Evolutionary conservation across 2,329 filamentous ascomycete species (phyloP).

Genomic region (Trichophyton verrucosum): DNA sequence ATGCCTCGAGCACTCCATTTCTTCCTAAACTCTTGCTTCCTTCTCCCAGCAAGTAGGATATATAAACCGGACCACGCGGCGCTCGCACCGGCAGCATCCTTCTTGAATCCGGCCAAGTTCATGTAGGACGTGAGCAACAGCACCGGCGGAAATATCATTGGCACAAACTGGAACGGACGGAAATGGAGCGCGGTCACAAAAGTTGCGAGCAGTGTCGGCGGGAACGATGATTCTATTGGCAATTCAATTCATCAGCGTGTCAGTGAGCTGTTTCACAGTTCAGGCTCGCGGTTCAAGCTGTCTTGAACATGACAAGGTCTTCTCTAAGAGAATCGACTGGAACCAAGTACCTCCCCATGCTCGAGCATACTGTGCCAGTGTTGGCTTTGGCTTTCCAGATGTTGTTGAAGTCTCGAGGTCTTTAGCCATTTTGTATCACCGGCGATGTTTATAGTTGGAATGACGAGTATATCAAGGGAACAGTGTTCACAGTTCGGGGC

Average conservation of each 20-base stretch:
- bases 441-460: not conserved
- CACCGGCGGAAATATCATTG: conserved; percentile 55
- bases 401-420: conserved; percentile 15
- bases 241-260: conserved; percentile 1
- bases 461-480: not conserved
- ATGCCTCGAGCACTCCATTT: conserved; percentile 35
- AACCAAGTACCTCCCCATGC: conserved; percentile 32
- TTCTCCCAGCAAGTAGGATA: conserved; percentile 47
- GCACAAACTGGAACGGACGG: conserved; percentile 52
- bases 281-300: not conserved
- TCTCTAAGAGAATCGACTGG: not conserved
- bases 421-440: not conserved
- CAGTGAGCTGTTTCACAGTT: not conserved
- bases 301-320: not conserved
- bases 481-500: not conserved
- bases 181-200: conserved; percentile 54
- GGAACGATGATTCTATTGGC: conserved; percentile 48
- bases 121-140: conserved; percentile 55
- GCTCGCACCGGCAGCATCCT: conserved; percentile 51
- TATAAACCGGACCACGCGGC: conserved; percentile 56
- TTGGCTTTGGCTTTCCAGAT: conserved; percentile 25
- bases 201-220: conserved; percentile 52
- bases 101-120: conserved; percentile 50
- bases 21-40: conserved; percentile 38
- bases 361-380: conserved; percentile 27